These are phyloP conservation scores for Russula olivacea DNA, from an alignment of 768 basidiomycete species.

Conservation along the genomic window DNA sequence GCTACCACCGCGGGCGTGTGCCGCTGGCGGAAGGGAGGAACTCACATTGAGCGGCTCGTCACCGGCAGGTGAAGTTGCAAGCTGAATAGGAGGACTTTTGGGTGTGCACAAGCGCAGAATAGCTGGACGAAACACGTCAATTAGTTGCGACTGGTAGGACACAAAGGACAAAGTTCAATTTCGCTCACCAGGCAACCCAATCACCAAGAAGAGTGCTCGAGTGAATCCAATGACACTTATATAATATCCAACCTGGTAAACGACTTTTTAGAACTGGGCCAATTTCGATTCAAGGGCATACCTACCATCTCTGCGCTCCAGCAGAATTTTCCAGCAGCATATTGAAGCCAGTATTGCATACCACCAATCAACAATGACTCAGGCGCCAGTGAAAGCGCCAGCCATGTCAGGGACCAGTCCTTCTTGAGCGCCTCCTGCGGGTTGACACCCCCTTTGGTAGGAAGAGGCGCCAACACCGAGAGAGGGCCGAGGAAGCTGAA, in stretches of 20 bases:
- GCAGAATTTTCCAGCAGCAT: conserved; percentile 9
- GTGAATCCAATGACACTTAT: conserved; percentile 5
- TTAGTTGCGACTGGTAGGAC: background rate
- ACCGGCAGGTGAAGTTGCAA: conserved; percentile 22
- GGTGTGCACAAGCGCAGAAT: conserved; percentile 51
- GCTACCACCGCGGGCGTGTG: conserved; percentile 14
- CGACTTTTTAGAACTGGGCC: background rate
- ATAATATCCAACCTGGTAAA: conserved; percentile 14
- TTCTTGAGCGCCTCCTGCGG: conserved; percentile 38
- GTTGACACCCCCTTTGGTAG: conserved; percentile 30
- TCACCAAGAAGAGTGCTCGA: conserved; percentile 11
- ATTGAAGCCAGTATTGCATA: conserved; percentile 26
- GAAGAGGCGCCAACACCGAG: conserved; percentile 50
- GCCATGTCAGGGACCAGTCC: conserved; percentile 61
- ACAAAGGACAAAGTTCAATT: no score
- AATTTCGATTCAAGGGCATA: background rate
- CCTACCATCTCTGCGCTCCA: conserved; percentile 16
- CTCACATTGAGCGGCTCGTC: conserved; percentile 27
- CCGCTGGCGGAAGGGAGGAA: conserved; percentile 1
- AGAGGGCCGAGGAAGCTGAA: conserved; percentile 71
- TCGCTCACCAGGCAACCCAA: conserved; percentile 13
- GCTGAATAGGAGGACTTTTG: conserved; percentile 32
- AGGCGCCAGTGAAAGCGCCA: conserved; percentile 50
- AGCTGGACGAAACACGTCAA: conserved; percentile 34
- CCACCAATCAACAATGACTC: conserved; percentile 13